Conservation (phyloP, 768 basidiomycete genomes). For the Serendipita indica region DNA sequence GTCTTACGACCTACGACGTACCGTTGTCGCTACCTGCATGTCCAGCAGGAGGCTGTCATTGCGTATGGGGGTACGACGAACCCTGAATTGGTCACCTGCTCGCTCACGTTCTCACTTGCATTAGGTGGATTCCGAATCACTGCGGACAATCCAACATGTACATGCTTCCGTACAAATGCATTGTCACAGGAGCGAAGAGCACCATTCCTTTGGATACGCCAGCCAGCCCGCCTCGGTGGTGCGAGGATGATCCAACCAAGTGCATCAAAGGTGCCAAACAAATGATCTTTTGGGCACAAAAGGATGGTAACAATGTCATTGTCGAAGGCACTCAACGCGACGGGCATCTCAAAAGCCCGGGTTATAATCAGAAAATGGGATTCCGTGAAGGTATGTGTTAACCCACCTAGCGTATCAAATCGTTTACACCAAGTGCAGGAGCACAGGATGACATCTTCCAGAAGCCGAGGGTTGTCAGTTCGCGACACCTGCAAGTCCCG, state of each 20-base stretch:
- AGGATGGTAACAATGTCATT: neutral
- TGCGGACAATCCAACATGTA: constrained; percentile 12
- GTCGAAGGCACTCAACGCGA: neutral
- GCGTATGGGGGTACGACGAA: constrained; percentile 7
- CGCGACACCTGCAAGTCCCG: no score
- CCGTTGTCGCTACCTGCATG: constrained; percentile 9
- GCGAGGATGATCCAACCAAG: neutral
- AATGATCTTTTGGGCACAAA: constrained; percentile 8
- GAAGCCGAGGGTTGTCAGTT: no score
- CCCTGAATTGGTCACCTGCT: neutral
- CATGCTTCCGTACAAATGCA: constrained; percentile 3
- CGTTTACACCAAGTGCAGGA: neutral
- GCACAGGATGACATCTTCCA: neutral
- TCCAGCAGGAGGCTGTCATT: constrained; percentile 7
- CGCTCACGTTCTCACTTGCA: neutral
- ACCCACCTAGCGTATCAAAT: neutral
- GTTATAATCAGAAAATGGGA: constrained; percentile 10
- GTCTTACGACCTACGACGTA: constrained; percentile 6
- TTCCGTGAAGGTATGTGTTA: neutral
- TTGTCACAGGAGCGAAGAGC: neutral
- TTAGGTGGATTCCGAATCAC: constrained; percentile 6
- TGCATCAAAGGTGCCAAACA: constrained; percentile 7
- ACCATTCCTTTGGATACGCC: neutral
- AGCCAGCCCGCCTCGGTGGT: constrained; percentile 5
- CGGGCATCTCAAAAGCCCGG: constrained; percentile 7